Percentiles rank a stretch among this genome's conserved stretches.
Evolutionary conservation across 164 flowering plant species (phyloP).

Genomic region (Liquidambar formosana): DNA sequence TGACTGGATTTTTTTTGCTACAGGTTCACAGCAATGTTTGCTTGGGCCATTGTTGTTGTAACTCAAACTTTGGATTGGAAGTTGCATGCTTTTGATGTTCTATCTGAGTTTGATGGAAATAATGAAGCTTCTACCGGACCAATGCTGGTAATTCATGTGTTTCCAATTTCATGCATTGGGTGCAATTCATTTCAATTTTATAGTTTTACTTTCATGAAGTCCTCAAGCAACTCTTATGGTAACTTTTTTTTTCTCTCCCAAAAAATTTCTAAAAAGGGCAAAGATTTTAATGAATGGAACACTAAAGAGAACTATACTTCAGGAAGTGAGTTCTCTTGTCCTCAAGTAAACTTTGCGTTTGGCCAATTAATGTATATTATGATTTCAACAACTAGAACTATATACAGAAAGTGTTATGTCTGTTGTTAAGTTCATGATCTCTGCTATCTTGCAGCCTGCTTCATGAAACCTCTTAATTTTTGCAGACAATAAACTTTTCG

Average conservation of each 20-base stretch:
- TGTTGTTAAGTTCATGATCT: background rate
- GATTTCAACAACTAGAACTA: no score
- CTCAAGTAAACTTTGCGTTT: no score
- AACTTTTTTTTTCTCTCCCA: background rate
- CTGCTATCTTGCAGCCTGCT: background rate
- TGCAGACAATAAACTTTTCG: background rate
- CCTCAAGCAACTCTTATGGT: no score
- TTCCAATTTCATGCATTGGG: background rate
- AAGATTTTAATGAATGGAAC: background rate
- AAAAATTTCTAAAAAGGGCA: background rate
- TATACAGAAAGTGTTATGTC: no score
- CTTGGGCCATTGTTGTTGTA: conserved; percentile 91
- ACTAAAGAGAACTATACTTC: background rate
- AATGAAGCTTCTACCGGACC: no score
- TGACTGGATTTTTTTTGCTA: conserved; percentile 10
- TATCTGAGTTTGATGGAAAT: no score
- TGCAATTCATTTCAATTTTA: background rate
- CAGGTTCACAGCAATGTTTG: conserved; percentile 98
- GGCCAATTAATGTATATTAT: no score
- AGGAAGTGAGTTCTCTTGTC: no score
- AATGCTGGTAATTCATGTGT: conserved; percentile 72
- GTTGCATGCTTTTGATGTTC: no score
- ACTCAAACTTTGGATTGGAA: conserved; percentile 98
- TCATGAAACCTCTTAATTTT: no score
- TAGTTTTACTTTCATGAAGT: no score